Base-by-base conservation (phyloP, 2,329 filamentous ascomycete species). In the Arthrocladium fulminans region DNA sequence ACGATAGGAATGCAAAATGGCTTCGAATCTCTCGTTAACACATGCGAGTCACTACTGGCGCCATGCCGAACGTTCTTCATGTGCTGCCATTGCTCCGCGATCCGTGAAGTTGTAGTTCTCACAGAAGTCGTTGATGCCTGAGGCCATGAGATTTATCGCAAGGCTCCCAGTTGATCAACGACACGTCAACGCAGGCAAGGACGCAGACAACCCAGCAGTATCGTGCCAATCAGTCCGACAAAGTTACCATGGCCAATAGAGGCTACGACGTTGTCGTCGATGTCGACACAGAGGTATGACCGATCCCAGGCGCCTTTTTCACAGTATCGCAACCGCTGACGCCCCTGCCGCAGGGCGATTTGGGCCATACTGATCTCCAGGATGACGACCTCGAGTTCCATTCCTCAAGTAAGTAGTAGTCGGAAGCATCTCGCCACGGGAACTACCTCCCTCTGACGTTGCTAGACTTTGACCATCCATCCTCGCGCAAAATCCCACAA, bases 181-280 rank as follows among this genome's bases (percentile, higher is more conserved):
- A 42, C 24, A 23, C 13, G n/a, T 24, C 24, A 45, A 5, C 29
- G 41, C 20, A 32, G 15, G 17, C 41, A 19, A 45, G 13, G 6
- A 45, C 20, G 10, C n/a, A 20, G n/a, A 3, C n/a, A 6, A 12
- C 7, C 15, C 29, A 24, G 15, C 20, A 45, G 20, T 24, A 19
- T 34, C 29, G n/a, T 15, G 19, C 20, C 24, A 35, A 35, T 23
- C 45, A 29, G 12, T 12, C 10, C 23, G 20, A 29, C 10, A 29
- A 29, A 15, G n/a, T 53, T 62, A 73, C 60, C 48, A 89, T 89
- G 85, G 79, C 86, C 50, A 85, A 86, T 67, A 77, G 86, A 63
- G 89, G 89, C 59, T 98, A 98, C 68, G 92, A 98, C 73, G 92
- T 94, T 53, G 90, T 98, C 57, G 92, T 98, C 51, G 92, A 98